These are phyloP conservation scores for Exserohilum turcica DNA, from an alignment of 2,329 filamentous ascomycete genomes.

Conservation along the genomic window DNA sequence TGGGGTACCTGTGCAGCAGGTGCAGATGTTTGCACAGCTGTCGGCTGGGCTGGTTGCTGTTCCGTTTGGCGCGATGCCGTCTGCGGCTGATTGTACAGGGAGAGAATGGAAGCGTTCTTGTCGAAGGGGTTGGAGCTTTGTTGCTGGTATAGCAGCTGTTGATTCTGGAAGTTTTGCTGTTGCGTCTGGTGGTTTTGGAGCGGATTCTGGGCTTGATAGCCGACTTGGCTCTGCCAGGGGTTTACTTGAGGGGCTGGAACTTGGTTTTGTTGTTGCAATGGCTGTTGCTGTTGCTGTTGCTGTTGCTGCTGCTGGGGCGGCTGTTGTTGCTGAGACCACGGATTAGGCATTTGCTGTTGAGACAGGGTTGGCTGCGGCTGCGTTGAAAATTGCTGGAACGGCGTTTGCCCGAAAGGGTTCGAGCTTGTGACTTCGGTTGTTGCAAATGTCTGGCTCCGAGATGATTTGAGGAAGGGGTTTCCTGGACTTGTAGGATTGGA, in stretches of 20 bases:
- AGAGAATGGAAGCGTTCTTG: slow-evolving; percentile 72
- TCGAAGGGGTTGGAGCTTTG: slow-evolving; percentile 57
- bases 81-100: slow-evolving; percentile 70
- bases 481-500: slow-evolving; percentile 45
- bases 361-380: slow-evolving; percentile 22
- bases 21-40: slow-evolving; percentile 31
- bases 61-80: slow-evolving; percentile 52
- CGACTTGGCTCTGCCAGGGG: slow-evolving; percentile 32
- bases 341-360: slow-evolving; percentile 30
- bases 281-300: slow-evolving; percentile 16
- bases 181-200: slow-evolving; percentile 19
- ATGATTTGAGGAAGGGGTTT: slow-evolving; percentile 53
- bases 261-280: slow-evolving; percentile 6
- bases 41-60: slow-evolving; percentile 39
- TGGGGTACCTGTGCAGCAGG: slow-evolving; percentile 38
- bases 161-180: slow-evolving; percentile 22
- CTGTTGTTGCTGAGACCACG: slow-evolving; percentile 29
- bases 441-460: slow-evolving; percentile 51
- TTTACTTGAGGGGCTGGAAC: slow-evolving; percentile 25
- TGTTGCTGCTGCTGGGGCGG: slow-evolving; percentile 9
- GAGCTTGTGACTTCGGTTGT: slow-evolving; percentile 31
- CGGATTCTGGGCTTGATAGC: slow-evolving; percentile 25
- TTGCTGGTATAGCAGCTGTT: slow-evolving; percentile 33
- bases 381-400: slow-evolving; percentile 26
- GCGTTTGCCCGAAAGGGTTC: slow-evolving; percentile 49